Percentiles rank a stretch among this genome's conserved stretches.
These are phyloP conservation scores for Capsella rubella DNA, from an alignment of 441 rosid species.

Conservation along the genomic window DNA sequence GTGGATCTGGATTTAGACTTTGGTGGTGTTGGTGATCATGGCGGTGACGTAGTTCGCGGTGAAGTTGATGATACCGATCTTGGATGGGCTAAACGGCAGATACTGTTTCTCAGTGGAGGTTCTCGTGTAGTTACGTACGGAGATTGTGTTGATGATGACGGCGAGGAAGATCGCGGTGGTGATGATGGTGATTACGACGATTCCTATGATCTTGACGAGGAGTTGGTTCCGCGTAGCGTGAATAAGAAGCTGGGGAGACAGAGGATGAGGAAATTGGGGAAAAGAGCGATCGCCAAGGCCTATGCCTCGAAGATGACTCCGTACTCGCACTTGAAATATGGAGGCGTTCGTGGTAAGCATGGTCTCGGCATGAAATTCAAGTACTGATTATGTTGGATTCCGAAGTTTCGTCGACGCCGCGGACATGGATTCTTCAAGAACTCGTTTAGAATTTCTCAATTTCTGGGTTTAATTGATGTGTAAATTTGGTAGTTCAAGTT, in stretches of 20 bases:
- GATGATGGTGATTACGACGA: conserved; percentile 42
- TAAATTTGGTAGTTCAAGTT: conserved; percentile 38
- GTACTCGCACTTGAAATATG: conserved; percentile 56
- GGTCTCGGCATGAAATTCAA: conserved; percentile 66
- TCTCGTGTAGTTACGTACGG: conserved; percentile 9
- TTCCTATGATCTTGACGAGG: conserved; percentile 73
- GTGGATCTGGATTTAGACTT: conserved; percentile 31
- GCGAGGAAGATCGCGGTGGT: conserved; percentile 26
- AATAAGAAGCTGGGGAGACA: conserved; percentile 67
- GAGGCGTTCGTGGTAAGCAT: conserved; percentile 70
- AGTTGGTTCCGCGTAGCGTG: conserved; percentile 63
- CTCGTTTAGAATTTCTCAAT: conserved; percentile 22
- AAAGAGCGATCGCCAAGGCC: conserved; percentile 63
- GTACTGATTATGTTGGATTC: conserved; percentile 32
- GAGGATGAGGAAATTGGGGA: conserved; percentile 62
- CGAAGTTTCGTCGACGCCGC: background rate
- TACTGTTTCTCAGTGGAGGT: conserved; percentile 7
- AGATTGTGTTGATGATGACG: conserved; percentile 9
- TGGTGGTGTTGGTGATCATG: background rate
- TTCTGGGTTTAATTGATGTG: conserved; percentile 33
- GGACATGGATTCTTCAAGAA: conserved; percentile 26
- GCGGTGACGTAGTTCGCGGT: background rate
- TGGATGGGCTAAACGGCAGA: conserved; percentile 18
- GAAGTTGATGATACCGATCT: conserved; percentile 21
- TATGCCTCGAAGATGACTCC: conserved; percentile 57